These are phyloP conservation scores for Cerioporus squamosus DNA, from an alignment of 1,284 basidiomycete species.

Conservation along the genomic window DNA sequence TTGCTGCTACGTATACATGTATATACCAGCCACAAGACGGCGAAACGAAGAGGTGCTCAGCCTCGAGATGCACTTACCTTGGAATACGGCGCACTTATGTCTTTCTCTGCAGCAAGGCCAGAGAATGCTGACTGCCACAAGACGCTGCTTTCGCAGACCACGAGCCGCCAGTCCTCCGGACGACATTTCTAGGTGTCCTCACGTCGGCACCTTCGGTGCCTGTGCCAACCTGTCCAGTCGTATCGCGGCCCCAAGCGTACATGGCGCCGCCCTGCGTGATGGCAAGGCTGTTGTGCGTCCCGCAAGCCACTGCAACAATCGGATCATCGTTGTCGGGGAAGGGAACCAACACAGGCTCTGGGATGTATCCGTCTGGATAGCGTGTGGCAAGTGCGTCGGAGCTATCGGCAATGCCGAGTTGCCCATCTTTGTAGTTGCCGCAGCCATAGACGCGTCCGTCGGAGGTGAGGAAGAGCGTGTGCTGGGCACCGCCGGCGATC, in stretches of 20 bases:
- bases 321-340: constrained; percentile 66
- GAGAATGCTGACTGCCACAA: constrained; percentile 72
- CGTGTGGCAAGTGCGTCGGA: constrained; percentile 54
- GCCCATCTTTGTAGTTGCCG: constrained; percentile 77
- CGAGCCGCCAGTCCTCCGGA: constrained; percentile 59
- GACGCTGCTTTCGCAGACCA: constrained; percentile 63
- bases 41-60: too few species aligned
- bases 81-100: too few species aligned
- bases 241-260: constrained; percentile 86
- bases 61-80: too few species aligned
- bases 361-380: constrained; percentile 55
- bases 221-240: constrained; percentile 69
- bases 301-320: constrained; percentile 75
- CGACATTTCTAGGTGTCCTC: constrained; percentile 60
- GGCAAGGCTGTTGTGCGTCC: constrained; percentile 82
- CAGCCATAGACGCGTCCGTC: constrained; percentile 83
- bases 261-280: constrained; percentile 76
- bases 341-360: constrained; percentile 62
- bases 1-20: too few species aligned
- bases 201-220: constrained; percentile 56
- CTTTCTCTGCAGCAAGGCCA: constrained; percentile 52
- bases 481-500: constrained; percentile 80
- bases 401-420: constrained; percentile 74
- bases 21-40: too few species aligned
- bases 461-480: constrained; percentile 83